A percentile compares a stretch with the other conserved stretches of the same genome.
phyloP scores from a whole-genome alignment of 306 rosid genomes.

The Pterocarpus macrocarpus region DNA sequence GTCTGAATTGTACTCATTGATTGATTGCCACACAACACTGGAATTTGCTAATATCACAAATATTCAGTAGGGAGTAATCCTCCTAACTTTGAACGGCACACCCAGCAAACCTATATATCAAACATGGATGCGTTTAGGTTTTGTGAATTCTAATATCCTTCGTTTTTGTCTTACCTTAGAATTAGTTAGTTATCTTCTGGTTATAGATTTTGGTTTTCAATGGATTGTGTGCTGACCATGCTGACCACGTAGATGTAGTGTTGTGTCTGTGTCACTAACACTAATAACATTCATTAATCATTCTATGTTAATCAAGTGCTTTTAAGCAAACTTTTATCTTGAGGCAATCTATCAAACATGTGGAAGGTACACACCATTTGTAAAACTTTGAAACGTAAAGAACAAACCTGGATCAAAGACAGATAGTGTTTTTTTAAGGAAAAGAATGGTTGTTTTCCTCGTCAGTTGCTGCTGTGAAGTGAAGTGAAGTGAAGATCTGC shows the following conservation, averaged over 20 bases:
- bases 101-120: background rate
- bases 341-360: background rate
- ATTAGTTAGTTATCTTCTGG: no score
- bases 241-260: no score
- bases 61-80: background rate
- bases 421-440: background rate
- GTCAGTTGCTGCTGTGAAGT: background rate
- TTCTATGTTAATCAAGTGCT: background rate
- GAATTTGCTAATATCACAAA: background rate
- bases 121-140: background rate
- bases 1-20: conserved; percentile 52
- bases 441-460: background rate
- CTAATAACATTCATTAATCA: background rate
- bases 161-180: background rate
- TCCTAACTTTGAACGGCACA: background rate
- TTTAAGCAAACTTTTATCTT: background rate
- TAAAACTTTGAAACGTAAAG: background rate
- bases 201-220: background rate
- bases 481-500: background rate
- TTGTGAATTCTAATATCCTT: background rate
- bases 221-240: background rate
- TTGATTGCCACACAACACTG: conserved; percentile 22
- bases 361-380: background rate
- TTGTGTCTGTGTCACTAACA: background rate
- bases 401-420: background rate